Evolutionary conservation across 306 rosid genomes (phyloP).

Genomic region (Dryas drummondii): DNA sequence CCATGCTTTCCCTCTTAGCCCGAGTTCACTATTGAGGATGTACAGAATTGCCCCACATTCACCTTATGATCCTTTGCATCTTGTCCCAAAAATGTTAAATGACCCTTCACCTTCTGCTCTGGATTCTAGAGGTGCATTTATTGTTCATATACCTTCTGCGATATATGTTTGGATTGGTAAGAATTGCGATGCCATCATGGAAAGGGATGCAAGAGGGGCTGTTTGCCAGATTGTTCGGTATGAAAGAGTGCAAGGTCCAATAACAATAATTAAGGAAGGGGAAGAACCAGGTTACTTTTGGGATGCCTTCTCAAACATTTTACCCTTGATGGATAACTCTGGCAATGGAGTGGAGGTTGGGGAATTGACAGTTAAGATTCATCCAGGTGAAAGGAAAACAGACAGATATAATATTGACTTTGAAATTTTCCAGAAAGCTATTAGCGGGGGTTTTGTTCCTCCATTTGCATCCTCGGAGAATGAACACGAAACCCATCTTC

Average conservation of each 20-base stretch:
- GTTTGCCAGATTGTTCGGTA: slow-evolving; percentile 93
- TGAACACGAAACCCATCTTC: slow-evolving; percentile 90
- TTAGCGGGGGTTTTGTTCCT: slow-evolving; percentile 89
- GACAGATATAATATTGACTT: slow-evolving; percentile 70
- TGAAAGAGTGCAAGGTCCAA: slow-evolving; percentile 82
- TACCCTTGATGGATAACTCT: slow-evolving; percentile 82
- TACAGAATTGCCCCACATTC: slow-evolving; percentile 95
- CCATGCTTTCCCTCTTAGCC: slow-evolving; percentile 95
- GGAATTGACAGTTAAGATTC: slow-evolving; percentile 34
- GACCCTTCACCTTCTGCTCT: slow-evolving; percentile 69
- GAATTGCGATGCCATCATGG: slow-evolving; percentile 82
- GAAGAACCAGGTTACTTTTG: slow-evolving; percentile 75
- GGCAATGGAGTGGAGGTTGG: slow-evolving; percentile 38
- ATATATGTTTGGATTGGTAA: slow-evolving; percentile 96
- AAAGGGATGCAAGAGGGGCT: slow-evolving; percentile 95
- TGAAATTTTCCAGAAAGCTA: slow-evolving; percentile 86
- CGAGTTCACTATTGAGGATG: slow-evolving; percentile 94
- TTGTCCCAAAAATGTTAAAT: slow-evolving; percentile 90
- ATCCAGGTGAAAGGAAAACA: slow-evolving; percentile 65
- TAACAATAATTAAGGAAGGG: slow-evolving; percentile 69
- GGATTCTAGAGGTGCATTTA: slow-evolving; percentile 97
- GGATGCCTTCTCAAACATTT: slow-evolving; percentile 69
- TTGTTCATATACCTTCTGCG: slow-evolving; percentile 70
- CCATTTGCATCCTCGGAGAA: slow-evolving; percentile 75
- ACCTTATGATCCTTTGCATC: slow-evolving; percentile 94